phyloP scores from a whole-genome alignment of 1,139 yeast species.

The Protomyces macrosporus region DNA sequence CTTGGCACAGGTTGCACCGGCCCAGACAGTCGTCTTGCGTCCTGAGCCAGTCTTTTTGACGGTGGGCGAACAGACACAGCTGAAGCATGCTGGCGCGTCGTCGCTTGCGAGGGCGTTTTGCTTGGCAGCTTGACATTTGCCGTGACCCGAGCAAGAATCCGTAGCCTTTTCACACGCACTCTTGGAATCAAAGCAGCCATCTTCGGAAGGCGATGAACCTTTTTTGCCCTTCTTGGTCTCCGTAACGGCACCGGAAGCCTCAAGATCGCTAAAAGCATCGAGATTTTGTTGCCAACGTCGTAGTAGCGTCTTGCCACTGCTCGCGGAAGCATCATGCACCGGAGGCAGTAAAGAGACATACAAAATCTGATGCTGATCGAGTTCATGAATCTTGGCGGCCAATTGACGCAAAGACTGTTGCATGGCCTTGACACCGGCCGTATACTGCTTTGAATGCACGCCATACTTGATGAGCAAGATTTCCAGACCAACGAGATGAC shows the following conservation, averaged over 20 bases:
- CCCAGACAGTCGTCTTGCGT: slow-evolving; percentile 55
- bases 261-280: slow-evolving; percentile 24
- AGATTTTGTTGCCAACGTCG: slow-evolving; percentile 25
- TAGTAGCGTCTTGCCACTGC: slow-evolving; percentile 5
- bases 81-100: slow-evolving; percentile 41
- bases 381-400: slow-evolving; percentile 2
- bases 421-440: slow-evolving; percentile 20
- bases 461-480: slow-evolving; percentile 27
- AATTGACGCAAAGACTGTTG: slow-evolving; percentile 6
- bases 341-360: slow-evolving; percentile 22
- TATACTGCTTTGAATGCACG: slow-evolving; percentile 21
- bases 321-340: neutral
- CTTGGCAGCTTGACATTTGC: slow-evolving; percentile 43
- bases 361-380: slow-evolving; percentile 3
- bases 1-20: slow-evolving; percentile 61
- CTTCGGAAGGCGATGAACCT: neutral
- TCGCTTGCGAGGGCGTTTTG: slow-evolving; percentile 39
- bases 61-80: slow-evolving; percentile 55
- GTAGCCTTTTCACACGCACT: slow-evolving; percentile 53
- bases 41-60: slow-evolving; percentile 39
- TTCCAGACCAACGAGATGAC: slow-evolving; percentile 22
- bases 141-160: slow-evolving; percentile 56
- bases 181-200: slow-evolving; percentile 38
- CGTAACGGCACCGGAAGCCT: neutral
- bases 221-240: neutral